Percentiles rank a stretch among this genome's conserved stretches.
Conservation (phyloP, 805 yeast species). For the Saccharomycopsis sp. region DNA sequence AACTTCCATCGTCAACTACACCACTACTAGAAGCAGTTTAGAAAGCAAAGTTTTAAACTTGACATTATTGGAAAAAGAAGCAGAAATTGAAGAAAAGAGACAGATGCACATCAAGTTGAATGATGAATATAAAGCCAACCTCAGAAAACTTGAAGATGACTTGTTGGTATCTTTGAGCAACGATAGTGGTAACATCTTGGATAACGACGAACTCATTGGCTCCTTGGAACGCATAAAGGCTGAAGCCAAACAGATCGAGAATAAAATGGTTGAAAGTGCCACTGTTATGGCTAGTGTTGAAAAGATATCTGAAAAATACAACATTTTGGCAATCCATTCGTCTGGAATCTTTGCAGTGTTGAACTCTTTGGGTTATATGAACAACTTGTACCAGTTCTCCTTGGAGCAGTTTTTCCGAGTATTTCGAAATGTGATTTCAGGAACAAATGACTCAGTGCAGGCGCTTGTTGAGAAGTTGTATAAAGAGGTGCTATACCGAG, state of each 20-base stretch:
- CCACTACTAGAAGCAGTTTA: conserved; percentile 59
- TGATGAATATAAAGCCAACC: conserved; percentile 46
- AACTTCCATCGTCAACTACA: conserved; percentile 57
- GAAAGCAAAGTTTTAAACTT: conserved; percentile 53
- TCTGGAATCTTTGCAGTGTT: conserved; percentile 42
- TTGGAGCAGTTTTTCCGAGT: conserved; percentile 35
- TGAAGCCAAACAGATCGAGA: conserved; percentile 47
- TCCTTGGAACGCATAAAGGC: conserved; percentile 57
- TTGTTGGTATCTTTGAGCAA: conserved; percentile 50
- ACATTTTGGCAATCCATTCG: conserved; percentile 47
- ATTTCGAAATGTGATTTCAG: conserved; percentile 27
- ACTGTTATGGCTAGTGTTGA: conserved; percentile 48
- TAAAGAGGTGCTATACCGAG: conserved; percentile 35
- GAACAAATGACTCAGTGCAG: conserved; percentile 22
- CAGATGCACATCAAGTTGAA: conserved; percentile 44
- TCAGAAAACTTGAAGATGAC: conserved; percentile 48
- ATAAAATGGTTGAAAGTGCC: conserved; percentile 45
- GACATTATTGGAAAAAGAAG: conserved; percentile 45
- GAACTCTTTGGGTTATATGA: conserved; percentile 33
- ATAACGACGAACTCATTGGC: conserved; percentile 49
- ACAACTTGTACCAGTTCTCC: conserved; percentile 51
- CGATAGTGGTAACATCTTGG: conserved; percentile 54
- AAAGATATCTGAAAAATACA: conserved; percentile 36
- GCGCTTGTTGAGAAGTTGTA: conserved; percentile 34
- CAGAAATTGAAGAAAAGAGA: conserved; percentile 58